Base-by-base conservation (phyloP, 768 basidiomycete genomes). In the Vararia minispora region DNA sequence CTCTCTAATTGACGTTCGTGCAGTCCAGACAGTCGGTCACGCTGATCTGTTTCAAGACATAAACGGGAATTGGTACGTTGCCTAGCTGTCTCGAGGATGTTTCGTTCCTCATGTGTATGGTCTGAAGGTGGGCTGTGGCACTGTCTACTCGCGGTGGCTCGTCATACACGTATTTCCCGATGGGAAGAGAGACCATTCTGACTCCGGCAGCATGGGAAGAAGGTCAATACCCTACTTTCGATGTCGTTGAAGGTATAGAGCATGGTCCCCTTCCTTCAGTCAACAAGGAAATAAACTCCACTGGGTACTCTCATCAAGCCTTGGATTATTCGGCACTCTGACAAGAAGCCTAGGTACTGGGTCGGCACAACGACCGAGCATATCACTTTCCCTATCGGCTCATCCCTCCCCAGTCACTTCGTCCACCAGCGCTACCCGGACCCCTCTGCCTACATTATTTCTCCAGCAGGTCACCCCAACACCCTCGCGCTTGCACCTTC, bases 1-100 rank as follows among this genome's bases (percentile, higher is more conserved):
- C 9, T 31, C 16, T 26, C 12, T 9, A 37, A 33, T 11, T 22
- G 20, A 14, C 3, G 6, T 17, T 16, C 14, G 6, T 28, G 10
- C 35, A 58, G 58, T 63, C 31, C 58, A 59, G 43, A 59, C 61
- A 4, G 59, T 63, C 8, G 63, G 63, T 3, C 63, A 65, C 42
- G 54, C 59, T 18, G 63, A 64, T 44, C 29, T 64, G 5, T 54
- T 63, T 35, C 53, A 59, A 36, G 59, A 60, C 35, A 43, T 31
- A 1, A 39, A 44, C 7, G 61, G 60, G 0, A 51, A 54, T 26
- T 62, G 60, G 59, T n/a, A n/a, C n/a, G n/a, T n/a, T n/a, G n/a
- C n/a, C n/a, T n/a, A n/a, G n/a, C n/a, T n/a, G n/a, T n/a, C n/a
- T n/a, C n/a, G n/a, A n/a, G n/a, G n/a, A n/a, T n/a, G n/a, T n/a